These are phyloP conservation scores for Melianthus villosus DNA, from an alignment of 441 rosid species.

Conservation along the genomic window DNA sequence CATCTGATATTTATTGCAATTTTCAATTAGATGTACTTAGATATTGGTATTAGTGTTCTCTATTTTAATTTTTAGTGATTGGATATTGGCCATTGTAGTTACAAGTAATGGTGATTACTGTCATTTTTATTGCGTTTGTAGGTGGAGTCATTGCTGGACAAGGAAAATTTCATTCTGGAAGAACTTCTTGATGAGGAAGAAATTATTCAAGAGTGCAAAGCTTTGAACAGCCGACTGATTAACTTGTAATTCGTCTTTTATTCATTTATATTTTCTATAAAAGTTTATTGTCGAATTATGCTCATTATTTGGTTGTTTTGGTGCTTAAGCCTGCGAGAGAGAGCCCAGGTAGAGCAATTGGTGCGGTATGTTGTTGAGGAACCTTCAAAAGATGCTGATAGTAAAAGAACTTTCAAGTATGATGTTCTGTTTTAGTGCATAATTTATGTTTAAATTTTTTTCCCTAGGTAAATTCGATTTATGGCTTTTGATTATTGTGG, in stretches of 20 bases:
- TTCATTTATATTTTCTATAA: no score
- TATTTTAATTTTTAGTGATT: no score
- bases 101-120: background rate
- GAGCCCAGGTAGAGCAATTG: conserved; percentile 11
- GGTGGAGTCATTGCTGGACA: conserved; percentile 15
- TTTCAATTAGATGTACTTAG: no score
- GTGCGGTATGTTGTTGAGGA: conserved; percentile 61
- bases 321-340: conserved; percentile 38
- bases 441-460: background rate
- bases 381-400: conserved; percentile 67
- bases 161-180: conserved; percentile 14
- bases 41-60: no score
- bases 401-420: conserved; percentile 76
- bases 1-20: no score
- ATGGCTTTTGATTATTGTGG: conserved; percentile 7
- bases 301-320: conserved; percentile 4
- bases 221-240: conserved; percentile 14
- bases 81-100: no score
- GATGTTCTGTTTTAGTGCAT: conserved; percentile 9
- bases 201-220: conserved; percentile 18
- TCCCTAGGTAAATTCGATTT: conserved; percentile 1
- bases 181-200: conserved; percentile 21
- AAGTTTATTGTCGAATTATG: no score
- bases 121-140: background rate
- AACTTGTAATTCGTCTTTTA: conserved; percentile 10